Percentiles rank a stretch among this genome's conserved stretches.
These are phyloP conservation scores for Diutina sp. DNA, from an alignment of 1,139 yeast genomes.

Conservation along the genomic window DNA sequence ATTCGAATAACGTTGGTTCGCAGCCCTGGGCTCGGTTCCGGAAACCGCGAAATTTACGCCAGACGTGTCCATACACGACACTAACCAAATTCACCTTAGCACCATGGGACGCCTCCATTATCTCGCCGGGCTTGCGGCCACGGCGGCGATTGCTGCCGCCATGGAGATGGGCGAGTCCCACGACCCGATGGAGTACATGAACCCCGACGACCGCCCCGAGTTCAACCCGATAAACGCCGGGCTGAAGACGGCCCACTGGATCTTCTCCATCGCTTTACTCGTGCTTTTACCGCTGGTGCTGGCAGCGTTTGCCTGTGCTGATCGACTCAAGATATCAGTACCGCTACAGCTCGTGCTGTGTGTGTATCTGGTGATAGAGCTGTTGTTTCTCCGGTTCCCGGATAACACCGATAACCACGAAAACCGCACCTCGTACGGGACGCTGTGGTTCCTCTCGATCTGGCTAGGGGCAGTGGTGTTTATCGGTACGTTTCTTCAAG, in stretches of 20 bases:
- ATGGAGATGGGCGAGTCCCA: constrained; percentile 21
- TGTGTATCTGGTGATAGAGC: constrained; percentile 41
- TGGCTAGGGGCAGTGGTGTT: constrained; percentile 35
- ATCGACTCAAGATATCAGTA: constrained; percentile 12
- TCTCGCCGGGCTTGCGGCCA: neutral
- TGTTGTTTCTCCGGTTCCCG: constrained; percentile 43
- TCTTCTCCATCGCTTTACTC: constrained; percentile 30
- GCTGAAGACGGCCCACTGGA: constrained; percentile 54
- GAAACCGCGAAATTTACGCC: neutral
- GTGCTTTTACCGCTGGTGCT: constrained; percentile 44
- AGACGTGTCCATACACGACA: constrained; percentile 2
- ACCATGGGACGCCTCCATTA: neutral
- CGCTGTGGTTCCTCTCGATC: constrained; percentile 45
- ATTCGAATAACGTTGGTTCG: too few species aligned
- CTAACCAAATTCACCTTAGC: too few species aligned
- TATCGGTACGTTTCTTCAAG: constrained; percentile 41
- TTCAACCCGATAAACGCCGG: constrained; percentile 36
- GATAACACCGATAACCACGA: constrained; percentile 50
- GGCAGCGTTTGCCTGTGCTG: constrained; percentile 42
- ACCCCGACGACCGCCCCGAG: constrained; percentile 9
- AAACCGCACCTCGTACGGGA: constrained; percentile 51
- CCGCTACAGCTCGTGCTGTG: constrained; percentile 32
- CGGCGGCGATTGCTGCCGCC: neutral
- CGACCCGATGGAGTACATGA: constrained; percentile 8
- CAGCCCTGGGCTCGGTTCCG: too few species aligned